Evolutionary conservation across 148 eudicot species (phyloP).

Genomic region (Camellia lanceoleosa): DNA sequence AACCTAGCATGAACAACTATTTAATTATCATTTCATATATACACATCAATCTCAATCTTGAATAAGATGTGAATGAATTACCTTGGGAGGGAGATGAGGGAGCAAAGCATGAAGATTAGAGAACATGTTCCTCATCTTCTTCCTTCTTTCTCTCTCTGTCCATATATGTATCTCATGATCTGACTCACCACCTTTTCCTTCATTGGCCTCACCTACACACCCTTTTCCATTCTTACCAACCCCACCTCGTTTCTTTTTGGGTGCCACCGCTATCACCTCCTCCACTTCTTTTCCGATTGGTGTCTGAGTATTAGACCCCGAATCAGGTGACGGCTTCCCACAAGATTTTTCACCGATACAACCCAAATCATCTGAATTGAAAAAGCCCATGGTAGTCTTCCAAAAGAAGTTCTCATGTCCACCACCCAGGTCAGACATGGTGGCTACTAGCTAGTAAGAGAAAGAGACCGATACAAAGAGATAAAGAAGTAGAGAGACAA

Average conservation of each 20-base stretch:
- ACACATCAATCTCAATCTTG: too few relatives aligned
- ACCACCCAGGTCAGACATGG: conserved; percentile 26
- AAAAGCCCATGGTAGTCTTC: conserved; percentile 20
- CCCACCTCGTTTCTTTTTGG: too few relatives aligned
- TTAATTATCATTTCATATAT: too few relatives aligned
- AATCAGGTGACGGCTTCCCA: conserved; percentile 8
- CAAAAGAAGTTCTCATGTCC: conserved; percentile 5
- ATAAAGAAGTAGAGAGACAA: conserved; percentile 1
- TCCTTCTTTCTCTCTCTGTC: conserved; percentile 87
- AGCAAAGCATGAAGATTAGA: too few relatives aligned
- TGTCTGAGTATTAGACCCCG: neutral
- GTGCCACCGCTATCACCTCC: too few relatives aligned
- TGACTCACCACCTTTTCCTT: neutral
- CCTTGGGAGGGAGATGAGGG: too few relatives aligned
- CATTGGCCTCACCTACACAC: too few relatives aligned
- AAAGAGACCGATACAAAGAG: neutral
- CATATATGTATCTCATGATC: conserved; percentile 64
- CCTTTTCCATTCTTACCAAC: too few relatives aligned
- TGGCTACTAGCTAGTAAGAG: neutral
- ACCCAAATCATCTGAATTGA: conserved; percentile 17
- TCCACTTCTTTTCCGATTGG: too few relatives aligned
- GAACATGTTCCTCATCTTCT: conserved; percentile 25
- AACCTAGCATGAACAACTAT: too few relatives aligned
- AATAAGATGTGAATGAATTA: too few relatives aligned
- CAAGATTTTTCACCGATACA: neutral